Percentiles rank a stretch among this genome's conserved stretches.
Evolutionary conservation across 2,329 filamentous ascomycete species (phyloP).

Genomic region (Penicillium sumatraense): DNA sequence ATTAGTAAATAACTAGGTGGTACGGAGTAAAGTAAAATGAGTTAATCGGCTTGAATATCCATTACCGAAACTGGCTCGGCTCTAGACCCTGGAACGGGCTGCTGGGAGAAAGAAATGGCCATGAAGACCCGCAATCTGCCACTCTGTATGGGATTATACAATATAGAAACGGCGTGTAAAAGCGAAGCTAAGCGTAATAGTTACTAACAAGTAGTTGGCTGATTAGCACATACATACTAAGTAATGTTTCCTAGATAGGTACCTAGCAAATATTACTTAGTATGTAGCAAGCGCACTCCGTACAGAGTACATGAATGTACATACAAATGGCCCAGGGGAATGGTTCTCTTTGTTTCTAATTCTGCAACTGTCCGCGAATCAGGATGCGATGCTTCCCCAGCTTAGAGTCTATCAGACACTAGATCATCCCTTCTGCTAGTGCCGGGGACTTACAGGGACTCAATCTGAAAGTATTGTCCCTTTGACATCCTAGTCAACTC

Average conservation of each 20-base stretch:
- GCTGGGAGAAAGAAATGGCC: background rate
- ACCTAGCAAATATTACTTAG: no score
- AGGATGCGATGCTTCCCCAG: constrained; percentile 6
- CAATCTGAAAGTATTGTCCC: background rate
- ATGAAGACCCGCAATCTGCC: background rate
- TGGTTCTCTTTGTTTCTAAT: constrained; percentile 1
- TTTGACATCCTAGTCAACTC: background rate
- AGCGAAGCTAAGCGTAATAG: background rate
- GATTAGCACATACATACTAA: no score
- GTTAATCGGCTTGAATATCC: no score
- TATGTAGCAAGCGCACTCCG: no score
- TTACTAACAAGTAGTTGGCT: no score
- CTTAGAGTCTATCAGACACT: constrained; percentile 20
- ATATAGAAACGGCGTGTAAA: background rate
- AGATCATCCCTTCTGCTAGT: constrained; percentile 14
- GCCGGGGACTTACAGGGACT: background rate
- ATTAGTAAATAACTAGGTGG: no score
- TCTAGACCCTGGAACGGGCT: background rate
- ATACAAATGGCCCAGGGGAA: constrained; percentile 3
- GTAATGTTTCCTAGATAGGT: no score
- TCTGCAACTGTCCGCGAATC: constrained; percentile 6
- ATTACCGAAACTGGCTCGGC: background rate
- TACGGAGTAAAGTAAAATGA: constrained; percentile 5
- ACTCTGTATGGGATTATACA: background rate
- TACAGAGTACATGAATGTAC: background rate